Conservation (phyloP, 176 grass and related monocot genomes). For the Juncus inflexus region DNA sequence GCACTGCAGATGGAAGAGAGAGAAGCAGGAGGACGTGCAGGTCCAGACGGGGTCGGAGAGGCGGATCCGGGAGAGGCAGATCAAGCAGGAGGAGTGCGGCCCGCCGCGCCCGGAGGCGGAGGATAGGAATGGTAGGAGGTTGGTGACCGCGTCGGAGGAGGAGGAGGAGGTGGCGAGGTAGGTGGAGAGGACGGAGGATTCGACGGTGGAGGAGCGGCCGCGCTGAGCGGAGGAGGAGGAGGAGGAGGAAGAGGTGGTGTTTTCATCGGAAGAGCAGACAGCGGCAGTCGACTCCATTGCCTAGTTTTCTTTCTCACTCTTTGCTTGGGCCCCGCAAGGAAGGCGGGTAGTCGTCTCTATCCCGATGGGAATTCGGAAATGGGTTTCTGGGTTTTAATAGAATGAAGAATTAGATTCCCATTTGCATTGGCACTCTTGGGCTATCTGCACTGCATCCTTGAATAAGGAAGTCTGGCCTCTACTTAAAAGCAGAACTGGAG, state of each 20-base stretch:
- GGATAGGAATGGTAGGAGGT: constrained; percentile 77
- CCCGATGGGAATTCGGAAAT: background rate
- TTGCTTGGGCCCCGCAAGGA: background rate
- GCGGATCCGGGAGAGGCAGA: constrained; percentile 82
- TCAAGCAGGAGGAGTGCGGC: constrained; percentile 58
- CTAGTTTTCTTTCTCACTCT: background rate
- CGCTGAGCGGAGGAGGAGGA: constrained; percentile 37
- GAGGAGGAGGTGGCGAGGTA: constrained; percentile 48
- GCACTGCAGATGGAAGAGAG: constrained; percentile 82
- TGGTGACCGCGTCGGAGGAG: constrained; percentile 50
- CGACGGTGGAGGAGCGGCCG: constrained; percentile 31
- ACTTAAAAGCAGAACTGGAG: constrained; percentile 43
- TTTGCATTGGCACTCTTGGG: too few relatives aligned
- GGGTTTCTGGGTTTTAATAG: background rate
- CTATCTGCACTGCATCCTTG: too few relatives aligned
- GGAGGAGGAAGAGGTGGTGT: background rate
- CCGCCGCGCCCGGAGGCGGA: constrained; percentile 63
- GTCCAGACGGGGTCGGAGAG: constrained; percentile 72
- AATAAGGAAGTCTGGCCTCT: constrained; percentile 41
- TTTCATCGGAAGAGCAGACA: background rate
- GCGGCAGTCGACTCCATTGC: constrained; percentile 6
- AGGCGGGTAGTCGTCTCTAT: background rate
- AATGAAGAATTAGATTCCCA: too few relatives aligned
- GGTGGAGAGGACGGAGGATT: constrained; percentile 45
- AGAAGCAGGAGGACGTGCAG: constrained; percentile 65